phyloP scores from a whole-genome alignment of 306 rosid genomes.

The Adenanthera pavonina region DNA sequence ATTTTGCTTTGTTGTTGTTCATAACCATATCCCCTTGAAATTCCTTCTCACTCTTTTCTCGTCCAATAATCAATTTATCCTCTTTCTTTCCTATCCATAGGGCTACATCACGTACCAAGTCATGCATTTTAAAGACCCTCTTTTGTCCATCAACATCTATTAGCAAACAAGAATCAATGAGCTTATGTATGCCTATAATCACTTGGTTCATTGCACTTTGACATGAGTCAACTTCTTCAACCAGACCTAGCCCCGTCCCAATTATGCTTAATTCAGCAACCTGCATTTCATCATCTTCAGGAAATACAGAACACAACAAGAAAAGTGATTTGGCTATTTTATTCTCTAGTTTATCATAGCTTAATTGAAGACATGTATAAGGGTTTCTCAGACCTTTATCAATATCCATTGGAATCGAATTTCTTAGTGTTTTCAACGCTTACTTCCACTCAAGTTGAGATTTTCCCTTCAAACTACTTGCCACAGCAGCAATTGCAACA shows the following conservation, averaged over 20 bases:
- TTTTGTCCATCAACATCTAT: neutral
- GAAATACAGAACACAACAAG: neutral
- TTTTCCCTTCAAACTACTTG: neutral
- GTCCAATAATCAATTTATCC: neutral
- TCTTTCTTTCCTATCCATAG: neutral
- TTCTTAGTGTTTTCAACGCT: neutral
- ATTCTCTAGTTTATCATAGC: neutral
- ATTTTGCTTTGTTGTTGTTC: no score
- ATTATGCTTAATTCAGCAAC: neutral
- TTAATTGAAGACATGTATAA: neutral
- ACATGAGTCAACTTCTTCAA: neutral
- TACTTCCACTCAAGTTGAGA: neutral
- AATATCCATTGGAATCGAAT: neutral
- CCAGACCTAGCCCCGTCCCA: neutral
- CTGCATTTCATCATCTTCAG: constrained; percentile 1
- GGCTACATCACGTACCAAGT: neutral
- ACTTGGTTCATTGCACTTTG: neutral
- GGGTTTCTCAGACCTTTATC: neutral
- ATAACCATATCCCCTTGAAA: neutral
- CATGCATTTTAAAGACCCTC: neutral
- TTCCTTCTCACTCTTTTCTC: neutral
- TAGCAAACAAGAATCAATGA: constrained; percentile 5
- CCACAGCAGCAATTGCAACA: neutral
- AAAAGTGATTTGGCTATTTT: neutral
- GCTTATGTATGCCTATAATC: neutral